Base-by-base conservation (phyloP, 2,329 filamentous ascomycete species). In the Aspergillus brasiliensis region DNA sequence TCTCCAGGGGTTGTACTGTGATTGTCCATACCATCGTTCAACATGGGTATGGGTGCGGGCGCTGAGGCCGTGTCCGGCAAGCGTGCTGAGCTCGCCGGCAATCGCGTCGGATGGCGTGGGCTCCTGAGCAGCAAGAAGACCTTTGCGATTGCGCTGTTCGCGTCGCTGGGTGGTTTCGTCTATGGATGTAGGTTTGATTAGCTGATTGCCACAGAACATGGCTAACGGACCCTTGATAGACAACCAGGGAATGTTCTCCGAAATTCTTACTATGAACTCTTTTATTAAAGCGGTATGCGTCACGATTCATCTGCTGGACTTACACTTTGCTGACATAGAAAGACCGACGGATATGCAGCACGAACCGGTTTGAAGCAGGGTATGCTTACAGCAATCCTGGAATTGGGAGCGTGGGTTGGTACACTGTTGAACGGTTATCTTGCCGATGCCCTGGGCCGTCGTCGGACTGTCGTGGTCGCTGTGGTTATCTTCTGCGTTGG, bases 161-260 rank as follows among this genome's bases (percentile, higher is more conserved):
- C 80, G 5, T 82, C 78, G 61, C 71, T 84, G 31, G 82, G 82
- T 67, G 82, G 82, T 55, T 71, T 84, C 19, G 76, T 84, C 27
- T 86, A 90, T 71, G 88, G 90, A 19, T 92, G 71, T 73, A 61
- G 51, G 71, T 67, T 34, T 15, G 2, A 13, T 25, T 21, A n/a
- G n/a, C 11, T 13, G 1, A 15, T 34, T 34, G 15, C 8, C 1
- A n/a, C 13, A 4, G n/a, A 10, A 2, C n/a, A 1, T 15, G 6
- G 23, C 27, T 56, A 21, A 48, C 13, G 5, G 5, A 28, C n/a
- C n/a, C 1, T 15, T 13, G 11, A 17, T 27, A 73, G 71, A 91
- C 76, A 91, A 92, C 70, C 88, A 91, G 72, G 90, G 89, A 66
- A 88, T 91, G 76, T 91, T 91, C 76, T 86, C 85, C n/a, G 89